Evolutionary conservation across 2,329 filamentous ascomycete species (phyloP), one percentile per base, ranked within the genome.

Genomic region (Epichloe coenophiala): DNA sequence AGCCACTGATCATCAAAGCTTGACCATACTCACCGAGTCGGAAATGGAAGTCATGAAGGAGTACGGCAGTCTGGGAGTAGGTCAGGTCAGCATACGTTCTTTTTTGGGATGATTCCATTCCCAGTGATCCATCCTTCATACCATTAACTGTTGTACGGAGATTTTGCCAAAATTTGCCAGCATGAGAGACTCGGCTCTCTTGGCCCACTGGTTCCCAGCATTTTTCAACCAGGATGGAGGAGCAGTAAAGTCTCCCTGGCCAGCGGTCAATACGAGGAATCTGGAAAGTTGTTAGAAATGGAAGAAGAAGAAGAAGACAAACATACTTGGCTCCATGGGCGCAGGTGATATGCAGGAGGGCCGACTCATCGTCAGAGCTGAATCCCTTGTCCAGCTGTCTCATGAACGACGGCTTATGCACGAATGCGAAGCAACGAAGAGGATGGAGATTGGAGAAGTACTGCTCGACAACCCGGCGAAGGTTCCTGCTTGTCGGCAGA

Each of bases 361-460:
- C 64, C 41, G 60, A 63, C 50, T 68, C 66, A 37, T 68, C 65
- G 11, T 68, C 65, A 4, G 57, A 61, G 7, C 60, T 58, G 44
- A 67, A 60, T 0, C 66, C 66, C 23, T 64, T 66, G 50, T 68
- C 66, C 5, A 68, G 57, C 44, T 67, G 65, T 5, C 65, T 58
- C 55, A 66, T 65, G 47, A 68, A 68, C 1, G 66, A 67, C 4
- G 66, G 66, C 47, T 68, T 66, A 48, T 68, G 66, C 17, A 68
- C 65, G 60, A 68, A 68, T 15, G 66, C 65, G 49, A 68, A 68
- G 53, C 66, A 68, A 19, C 66, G 62, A 4, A 68, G 60, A n/a
- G 65, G 65, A 47, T 68, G 73, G 4, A 68, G 57, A 33, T 68
- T 68, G 52, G 64, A 57, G 54, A 68, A 68, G 51, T 68, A 68